Base-by-base conservation (phyloP, 495 filamentous ascomycete species). In the Aspergillus baeticus region DNA sequence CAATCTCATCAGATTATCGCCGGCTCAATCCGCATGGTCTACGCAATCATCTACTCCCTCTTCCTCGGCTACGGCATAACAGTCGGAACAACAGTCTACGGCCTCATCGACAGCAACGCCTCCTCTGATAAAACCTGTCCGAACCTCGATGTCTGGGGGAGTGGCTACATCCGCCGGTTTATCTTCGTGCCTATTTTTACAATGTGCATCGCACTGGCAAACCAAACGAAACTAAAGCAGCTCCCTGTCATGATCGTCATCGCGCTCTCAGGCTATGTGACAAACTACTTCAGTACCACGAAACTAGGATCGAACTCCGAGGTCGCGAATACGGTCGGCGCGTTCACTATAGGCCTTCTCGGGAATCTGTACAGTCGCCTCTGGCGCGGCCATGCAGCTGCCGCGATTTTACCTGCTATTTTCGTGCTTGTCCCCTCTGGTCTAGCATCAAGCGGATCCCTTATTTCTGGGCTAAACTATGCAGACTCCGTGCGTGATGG, bases 61-160 rank as follows among this genome's bases (percentile, higher is more conserved):
- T 96, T 96, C 72, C 85, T 98, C 6, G 93, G 91, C 22, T 97
- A 92, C 61, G 93, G 92, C 21, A 96, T 98, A 62, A 96, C 93
- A 0, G 90, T 98, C 35, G 93, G 93, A 31, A 91, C 91, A 0
- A 89, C 89, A 2, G 77, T 98, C 17, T 96, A 95, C 68, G 93
- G 93, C 6, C 78, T 92, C 22, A 82, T 96, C 61, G 90, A 96
- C 70, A 43, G 66, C 7, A 77, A 87, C 18, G 92, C 92, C 10
- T 86, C 87, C 1, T 90, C 87, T 15, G 74, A 77, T 7, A 86
- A 86, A 1, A 82, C 72, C 13, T 96, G 92, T 70, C 66, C 67
- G 1, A 77, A 86, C 48, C 75, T 82, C 0, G 81, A 86, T 21
- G 59, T 76, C 10, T 76, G 66, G 39, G 65, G 66, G 34, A 76